These are phyloP conservation scores for Ascochyta pisi DNA, from an alignment of 2,329 filamentous ascomycete genomes.

Conservation along the genomic window DNA sequence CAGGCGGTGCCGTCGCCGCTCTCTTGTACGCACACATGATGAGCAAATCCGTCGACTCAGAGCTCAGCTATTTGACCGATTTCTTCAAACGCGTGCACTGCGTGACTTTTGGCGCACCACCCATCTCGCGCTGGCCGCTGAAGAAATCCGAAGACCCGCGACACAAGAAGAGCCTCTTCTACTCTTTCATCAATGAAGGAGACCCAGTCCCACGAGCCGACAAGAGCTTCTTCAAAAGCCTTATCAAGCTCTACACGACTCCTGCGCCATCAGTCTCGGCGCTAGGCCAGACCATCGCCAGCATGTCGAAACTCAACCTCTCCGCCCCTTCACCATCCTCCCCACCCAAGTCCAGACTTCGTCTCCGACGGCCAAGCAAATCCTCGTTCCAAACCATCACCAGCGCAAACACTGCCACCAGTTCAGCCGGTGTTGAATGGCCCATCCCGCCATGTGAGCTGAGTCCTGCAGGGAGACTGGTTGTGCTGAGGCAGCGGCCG, in stretches of 20 bases:
- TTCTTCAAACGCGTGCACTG: conserved; percentile 83
- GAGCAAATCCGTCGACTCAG: conserved; percentile 65
- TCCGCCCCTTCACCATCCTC: conserved; percentile 13
- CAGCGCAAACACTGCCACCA: conserved; percentile 39
- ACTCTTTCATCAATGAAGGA: conserved; percentile 84
- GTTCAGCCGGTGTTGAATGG: conserved; percentile 59
- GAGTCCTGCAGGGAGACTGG: conserved; percentile 72
- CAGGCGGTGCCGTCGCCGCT: conserved; percentile 82
- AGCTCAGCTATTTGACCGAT: conserved; percentile 72
- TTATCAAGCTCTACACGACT: conserved; percentile 73
- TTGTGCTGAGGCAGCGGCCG: conserved; percentile 62
- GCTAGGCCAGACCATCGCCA: conserved; percentile 25
- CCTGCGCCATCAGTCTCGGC: conserved; percentile 57
- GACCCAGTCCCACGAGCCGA: conserved; percentile 82
- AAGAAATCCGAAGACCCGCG: conserved; percentile 58
- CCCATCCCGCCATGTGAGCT: conserved; percentile 69
- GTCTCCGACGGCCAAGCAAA: conserved; percentile 29
- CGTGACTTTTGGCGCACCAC: conserved; percentile 84
- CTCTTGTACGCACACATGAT: conserved; percentile 86
- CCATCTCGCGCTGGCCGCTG: conserved; percentile 74
- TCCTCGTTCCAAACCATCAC: conserved; percentile 31
- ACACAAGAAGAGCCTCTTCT: conserved; percentile 72
- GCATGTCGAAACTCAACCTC: conserved; percentile 37
- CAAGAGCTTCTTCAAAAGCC: conserved; percentile 73
- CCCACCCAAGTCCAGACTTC: conserved; percentile 25